Base-by-base conservation (phyloP, 2,329 filamentous ascomycete species). In the Pseudogymnoascus destructans region DNA sequence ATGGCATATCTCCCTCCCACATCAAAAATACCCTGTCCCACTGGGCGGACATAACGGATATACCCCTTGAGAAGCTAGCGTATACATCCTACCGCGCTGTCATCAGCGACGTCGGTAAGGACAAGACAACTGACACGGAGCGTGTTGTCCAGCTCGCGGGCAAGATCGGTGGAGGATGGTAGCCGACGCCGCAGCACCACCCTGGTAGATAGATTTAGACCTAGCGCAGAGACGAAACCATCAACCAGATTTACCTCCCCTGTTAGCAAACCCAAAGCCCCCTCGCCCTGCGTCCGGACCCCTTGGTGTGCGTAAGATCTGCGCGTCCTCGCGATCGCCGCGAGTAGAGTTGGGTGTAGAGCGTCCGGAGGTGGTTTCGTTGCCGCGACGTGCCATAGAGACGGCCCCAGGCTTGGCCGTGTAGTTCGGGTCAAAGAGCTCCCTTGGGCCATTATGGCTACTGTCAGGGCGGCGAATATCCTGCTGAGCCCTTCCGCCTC, bases 131-230 rank as follows among this genome's bases (percentile, higher is more conserved):
- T 60, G 86, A 90, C 68, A 85, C 87, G 42, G 87, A 95, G 68
- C 81, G 85, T 60, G 91, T 95, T 38, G 86, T 90, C 60, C 89
- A 93, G 68, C 77, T 98, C 67, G 92, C 92, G 52, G 85, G 89
- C 59, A 93, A 90, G 72, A 87, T 91, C 65, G 93, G 91, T 57
- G 93, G 93, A 57, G 93, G 93, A 21, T 98, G 93, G 93, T 97
- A 78, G 30, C 33, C 54, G 54, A 23, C 15, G 17, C 30, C 61
- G 11, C 21, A 13, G 52, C 69, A 57, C 57, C 38, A 57, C 25
- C 27, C 57, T n/a, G 57, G 23, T 19, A 17, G 33, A 57, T 57
- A 56, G 33, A 56, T 56, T 35, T 27, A 59, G 57, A 59, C 56
- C 59, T 66, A 67, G 63, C 64, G 64, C 61, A 66, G 64, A 70